Base-by-base conservation (phyloP, 768 basidiomycete species). In the Rhodotorula taiwanensis region DNA sequence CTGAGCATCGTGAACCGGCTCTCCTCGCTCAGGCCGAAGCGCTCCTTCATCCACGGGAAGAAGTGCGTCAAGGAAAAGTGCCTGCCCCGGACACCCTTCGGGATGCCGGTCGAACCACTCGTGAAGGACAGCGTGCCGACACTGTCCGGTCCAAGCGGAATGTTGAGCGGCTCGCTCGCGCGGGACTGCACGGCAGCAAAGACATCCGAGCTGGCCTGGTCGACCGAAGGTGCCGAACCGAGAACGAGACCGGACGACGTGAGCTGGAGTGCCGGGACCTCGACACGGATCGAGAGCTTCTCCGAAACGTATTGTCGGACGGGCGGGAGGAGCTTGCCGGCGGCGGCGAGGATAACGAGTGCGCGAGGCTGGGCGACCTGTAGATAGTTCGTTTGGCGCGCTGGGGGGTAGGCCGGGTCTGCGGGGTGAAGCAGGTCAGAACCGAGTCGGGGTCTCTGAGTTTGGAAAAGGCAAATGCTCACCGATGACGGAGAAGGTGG, bases 11-110 rank as follows among this genome's bases (percentile, higher is more conserved):
- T 98, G 73, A 95, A 99, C 76, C 84, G 89, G 66, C 88, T 89
- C 34, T 80, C 76, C 61, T 84, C 79, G 42, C 80, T 78, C 52
- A 99, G 77, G 3, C 82, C 84, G 74, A 98, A 99, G 34, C 84
- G 78, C 74, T 89, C 78, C 27, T 87, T 86, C 95, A 99, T 98
- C 95, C 95, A 99, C 4, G 93, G 93, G 83, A 98, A 98, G 81
- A 98, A 99, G 75, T 98, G 95, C 0, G 95, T 99, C 69, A 99
- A 78, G 69, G 88, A 90, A 77, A 88, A 98, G 75, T 99, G 95
- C 49, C 95, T 79, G 0, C 95, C 95, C 64, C 83, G 83, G 25
- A 99, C 94, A n/a, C 94, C 94, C 78, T 99, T 98, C 0, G 95
- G 95, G 50, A 98, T 91, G 33, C 95, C 94, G 0, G 95, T 99